Evolutionary conservation across 192 early-diverging fungal genomes (phyloP).

Genomic region (Linnemannia hyalina): DNA sequence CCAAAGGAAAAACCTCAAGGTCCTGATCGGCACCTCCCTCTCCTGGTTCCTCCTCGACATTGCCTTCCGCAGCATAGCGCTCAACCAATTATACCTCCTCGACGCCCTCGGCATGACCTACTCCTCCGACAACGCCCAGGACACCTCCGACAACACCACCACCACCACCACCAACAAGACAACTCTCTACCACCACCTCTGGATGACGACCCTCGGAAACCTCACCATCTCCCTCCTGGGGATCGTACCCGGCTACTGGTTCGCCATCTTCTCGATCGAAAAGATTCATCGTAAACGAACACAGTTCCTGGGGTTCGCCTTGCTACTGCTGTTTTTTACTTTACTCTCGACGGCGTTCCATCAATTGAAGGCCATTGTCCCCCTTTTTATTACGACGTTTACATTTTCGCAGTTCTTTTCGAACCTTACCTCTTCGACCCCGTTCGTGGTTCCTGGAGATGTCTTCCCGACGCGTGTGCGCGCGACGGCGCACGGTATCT

Average conservation of each 20-base stretch:
- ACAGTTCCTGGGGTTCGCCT: constrained; percentile 86
- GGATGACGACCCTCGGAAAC: constrained; percentile 84
- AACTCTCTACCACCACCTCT: constrained; percentile 45
- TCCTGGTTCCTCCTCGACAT: constrained; percentile 82
- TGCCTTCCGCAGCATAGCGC: constrained; percentile 73
- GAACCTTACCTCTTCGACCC: constrained; percentile 65
- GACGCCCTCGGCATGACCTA: constrained; percentile 66
- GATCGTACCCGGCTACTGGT: constrained; percentile 93
- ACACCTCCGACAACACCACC: not conserved
- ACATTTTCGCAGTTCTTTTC: constrained; percentile 61
- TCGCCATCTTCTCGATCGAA: constrained; percentile 89
- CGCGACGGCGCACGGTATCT: constrained; percentile 83
- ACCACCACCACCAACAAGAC: constrained; percentile 54
- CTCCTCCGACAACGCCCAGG: not conserved
- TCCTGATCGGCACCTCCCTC: constrained; percentile 76
- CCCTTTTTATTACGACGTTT: constrained; percentile 61
- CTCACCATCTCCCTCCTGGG: constrained; percentile 87
- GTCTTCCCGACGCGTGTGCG: constrained; percentile 82
- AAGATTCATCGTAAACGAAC: constrained; percentile 86
- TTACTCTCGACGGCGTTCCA: constrained; percentile 45
- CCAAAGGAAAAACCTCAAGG: constrained; percentile 79
- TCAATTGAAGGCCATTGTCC: constrained; percentile 56
- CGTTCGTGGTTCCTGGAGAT: constrained; percentile 83
- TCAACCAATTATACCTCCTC: constrained; percentile 76
- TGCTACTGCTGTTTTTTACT: constrained; percentile 76